Conservation (phyloP, 2,329 filamentous ascomycete genomes). For the Paramyrothecium sp. region DNA sequence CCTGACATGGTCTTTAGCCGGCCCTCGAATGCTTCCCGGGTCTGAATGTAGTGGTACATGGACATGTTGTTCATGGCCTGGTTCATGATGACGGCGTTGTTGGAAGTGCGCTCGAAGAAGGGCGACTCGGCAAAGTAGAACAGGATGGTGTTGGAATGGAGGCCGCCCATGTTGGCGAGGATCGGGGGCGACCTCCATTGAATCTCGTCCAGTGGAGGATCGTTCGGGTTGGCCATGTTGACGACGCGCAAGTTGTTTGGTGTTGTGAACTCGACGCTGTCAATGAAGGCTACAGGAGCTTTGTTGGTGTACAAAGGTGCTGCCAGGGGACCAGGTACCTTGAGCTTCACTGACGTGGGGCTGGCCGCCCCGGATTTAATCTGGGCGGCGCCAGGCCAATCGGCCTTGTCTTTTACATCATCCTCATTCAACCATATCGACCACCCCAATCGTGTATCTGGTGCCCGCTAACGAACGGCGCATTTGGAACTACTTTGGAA, state of each 20-base stretch:
- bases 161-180: conserved; percentile 50
- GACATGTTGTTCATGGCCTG: conserved; percentile 61
- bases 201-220: conserved; percentile 63
- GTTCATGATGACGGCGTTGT: conserved; percentile 62
- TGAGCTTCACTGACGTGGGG: not conserved
- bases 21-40: conserved; percentile 62
- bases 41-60: conserved; percentile 57
- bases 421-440: not conserved
- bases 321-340: not conserved
- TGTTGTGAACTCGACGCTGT: conserved; percentile 1
- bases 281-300: too few species aligned
- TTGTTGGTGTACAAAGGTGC: too few species aligned
- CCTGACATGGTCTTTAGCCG: conserved; percentile 64
- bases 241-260: not conserved
- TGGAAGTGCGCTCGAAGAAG: conserved; percentile 67
- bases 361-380: too few species aligned
- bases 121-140: conserved; percentile 68
- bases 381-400: not conserved
- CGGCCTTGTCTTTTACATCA: not conserved
- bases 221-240: conserved; percentile 43
- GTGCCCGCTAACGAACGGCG: too few species aligned
- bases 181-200: conserved; percentile 59
- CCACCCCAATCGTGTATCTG: too few species aligned
- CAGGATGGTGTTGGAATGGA: conserved; percentile 64
- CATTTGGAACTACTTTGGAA: not conserved